Percentiles rank a stretch among this genome's conserved stretches.
These are phyloP conservation scores for Diaporthe capsici DNA, from an alignment of 2,329 filamentous ascomycete species.

Conservation along the genomic window DNA sequence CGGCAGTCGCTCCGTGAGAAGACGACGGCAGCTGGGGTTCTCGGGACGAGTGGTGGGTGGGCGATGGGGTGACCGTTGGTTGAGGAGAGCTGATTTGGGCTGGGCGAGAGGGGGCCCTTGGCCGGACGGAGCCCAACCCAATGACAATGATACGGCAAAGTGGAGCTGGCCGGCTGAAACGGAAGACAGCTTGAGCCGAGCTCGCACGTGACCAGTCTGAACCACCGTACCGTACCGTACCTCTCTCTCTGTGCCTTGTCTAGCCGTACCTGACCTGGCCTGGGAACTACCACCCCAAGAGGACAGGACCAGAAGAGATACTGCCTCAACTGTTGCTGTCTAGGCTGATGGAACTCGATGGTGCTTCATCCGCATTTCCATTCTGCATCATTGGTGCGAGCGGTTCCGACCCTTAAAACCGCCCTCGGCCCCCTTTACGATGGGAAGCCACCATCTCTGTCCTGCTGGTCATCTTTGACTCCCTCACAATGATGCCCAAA, in stretches of 20 bases:
- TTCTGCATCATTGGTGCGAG: conserved; percentile 20
- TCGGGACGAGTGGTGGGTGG: conserved; percentile 27
- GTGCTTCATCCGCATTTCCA: background rate
- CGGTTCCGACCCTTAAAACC: conserved; percentile 32
- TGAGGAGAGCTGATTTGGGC: conserved; percentile 12
- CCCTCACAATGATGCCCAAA: conserved; percentile 9
- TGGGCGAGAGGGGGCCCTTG: background rate
- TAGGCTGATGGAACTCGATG: background rate
- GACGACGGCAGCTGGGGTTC: conserved; percentile 29
- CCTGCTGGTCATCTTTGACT: background rate
- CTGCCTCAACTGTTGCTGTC: background rate
- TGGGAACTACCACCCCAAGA: background rate
- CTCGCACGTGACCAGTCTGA: conserved; percentile 1
- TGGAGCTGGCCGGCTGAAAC: conserved; percentile 32
- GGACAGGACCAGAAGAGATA: background rate
- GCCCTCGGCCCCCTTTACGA: background rate
- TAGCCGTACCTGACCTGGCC: background rate
- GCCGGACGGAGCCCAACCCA: conserved; percentile 19
- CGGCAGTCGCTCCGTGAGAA: conserved; percentile 38
- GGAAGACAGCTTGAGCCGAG: conserved; percentile 15
- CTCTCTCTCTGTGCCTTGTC: background rate
- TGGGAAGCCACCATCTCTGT: background rate
- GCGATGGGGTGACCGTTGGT: conserved; percentile 22
- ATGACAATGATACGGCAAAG: conserved; percentile 20
- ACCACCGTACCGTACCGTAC: background rate